Evolutionary conservation across 352 stramenopile genomes (phyloP), one percentile per base, ranked within the genome.

Genomic region (Saprolegnia diclina): DNA sequence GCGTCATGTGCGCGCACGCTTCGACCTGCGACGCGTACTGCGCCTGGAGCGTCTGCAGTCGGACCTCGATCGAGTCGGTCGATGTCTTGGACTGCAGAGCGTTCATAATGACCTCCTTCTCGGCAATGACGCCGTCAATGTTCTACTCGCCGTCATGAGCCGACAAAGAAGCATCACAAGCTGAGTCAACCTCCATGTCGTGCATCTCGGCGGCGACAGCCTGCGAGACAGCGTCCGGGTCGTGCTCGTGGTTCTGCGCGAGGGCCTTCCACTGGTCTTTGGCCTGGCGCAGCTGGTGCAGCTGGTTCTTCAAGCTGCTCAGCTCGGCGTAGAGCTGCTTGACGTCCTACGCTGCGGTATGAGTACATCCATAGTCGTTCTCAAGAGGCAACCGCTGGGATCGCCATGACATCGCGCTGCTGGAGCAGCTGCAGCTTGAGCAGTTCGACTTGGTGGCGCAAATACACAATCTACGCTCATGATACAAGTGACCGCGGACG

Each of bases 261-360:
- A 90, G 77, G 35, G 72, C 77, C 63, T 89, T 85, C 85, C 82
- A 88, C 68, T 91, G 88, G 42, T 87, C 62, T 46, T 85, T 91
- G 26, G 75, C 76, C 42, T 62, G 76, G 44, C 80, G 76, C n/a
- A 85, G 44, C 53, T 81, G 64, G 46, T 80, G 53, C 29, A 84
- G 63, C 74, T 90, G 65, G 11, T 73, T 82, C 65, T 72, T 82
- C 65, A 42, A 72, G 46, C 52, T 59, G 24, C 24, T 16, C 24
- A 59, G 52, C 35, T 59, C 52, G 11, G 52, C 24, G 11, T 59
- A n/a, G 11, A 59, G 52, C 19, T 59, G 11, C 52, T 42, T 16
- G 24, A 59, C 52, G 35, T 40, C 52, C 52, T 59, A 59, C 13
- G 13, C 24, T 16, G 13, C 42, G 13, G 18, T 1, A n/a, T 48